A percentile compares a stretch with the other conserved stretches of the same genome.
phyloP scores from a whole-genome alignment of 2,329 filamentous ascomycete species.

The Stachybotrys chartarum region DNA sequence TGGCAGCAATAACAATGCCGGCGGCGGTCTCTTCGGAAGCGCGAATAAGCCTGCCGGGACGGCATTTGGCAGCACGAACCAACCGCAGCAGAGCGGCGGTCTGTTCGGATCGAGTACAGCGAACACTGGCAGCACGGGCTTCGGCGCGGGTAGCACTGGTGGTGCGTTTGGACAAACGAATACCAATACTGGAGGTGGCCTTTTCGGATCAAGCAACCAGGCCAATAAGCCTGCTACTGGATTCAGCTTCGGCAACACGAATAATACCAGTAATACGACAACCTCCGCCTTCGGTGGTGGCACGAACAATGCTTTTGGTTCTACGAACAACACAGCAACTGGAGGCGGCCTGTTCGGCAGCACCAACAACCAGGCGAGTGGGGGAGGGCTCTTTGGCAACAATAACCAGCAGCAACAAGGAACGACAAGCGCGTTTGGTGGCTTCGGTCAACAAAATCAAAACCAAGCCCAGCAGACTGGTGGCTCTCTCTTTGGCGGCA shows the following conservation, averaged over 20 bases:
- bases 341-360: constrained; percentile 35
- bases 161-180: constrained; percentile 23
- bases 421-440: constrained; percentile 16
- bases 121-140: constrained; percentile 25
- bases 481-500: constrained; percentile 37
- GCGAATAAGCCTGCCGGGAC: constrained; percentile 15
- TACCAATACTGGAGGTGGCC: constrained; percentile 19
- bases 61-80: constrained; percentile 17
- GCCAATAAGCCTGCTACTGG: constrained; percentile 27
- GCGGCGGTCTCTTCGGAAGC: constrained; percentile 31
- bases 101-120: constrained; percentile 26
- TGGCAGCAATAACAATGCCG: constrained; percentile 23
- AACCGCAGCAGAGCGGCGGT: constrained; percentile 12
- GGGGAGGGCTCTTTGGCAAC: constrained; percentile 35
- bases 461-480: constrained; percentile 22
- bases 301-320: constrained; percentile 18
- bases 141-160: constrained; percentile 28
- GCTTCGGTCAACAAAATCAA: constrained; percentile 29
- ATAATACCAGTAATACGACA: constrained; percentile 12
- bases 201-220: constrained; percentile 35
- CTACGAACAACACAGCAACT: constrained; percentile 17
- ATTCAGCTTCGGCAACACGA: constrained; percentile 36
- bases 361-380: constrained; percentile 21
- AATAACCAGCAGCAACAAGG: constrained; percentile 22
- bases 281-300: constrained; percentile 19